Base-by-base conservation (phyloP, 2,329 filamentous ascomycete genomes). In the Colletotrichum camelliae region DNA sequence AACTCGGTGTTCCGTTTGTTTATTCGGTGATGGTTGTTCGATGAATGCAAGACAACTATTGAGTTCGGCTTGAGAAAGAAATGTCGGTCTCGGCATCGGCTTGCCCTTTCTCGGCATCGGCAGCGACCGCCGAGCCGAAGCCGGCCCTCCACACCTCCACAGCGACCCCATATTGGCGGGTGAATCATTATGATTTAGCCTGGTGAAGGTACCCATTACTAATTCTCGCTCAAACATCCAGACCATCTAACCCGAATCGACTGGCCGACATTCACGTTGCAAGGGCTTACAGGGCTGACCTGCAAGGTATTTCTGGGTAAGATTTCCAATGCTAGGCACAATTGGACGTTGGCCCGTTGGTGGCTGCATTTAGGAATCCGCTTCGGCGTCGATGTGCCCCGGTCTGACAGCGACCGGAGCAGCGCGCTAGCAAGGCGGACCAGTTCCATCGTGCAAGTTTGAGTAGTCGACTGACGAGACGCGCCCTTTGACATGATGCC, bases 401-500 rank as follows among this genome's bases (percentile, higher is more conserved):
- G 29, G 70, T 73, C 73, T 73, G 43, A 75, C 69, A 27, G 35
- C 24, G 7, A 5, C 48, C 35, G 29, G 52, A 66, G 37, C 66
- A 52, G 24, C n/a, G 35, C 67, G 39, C 69, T 67, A 75, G 33
- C 57, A 64, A 13, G 57, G 18, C 27, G 52, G 24, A 29, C 24
- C 69, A 29, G 69, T 33, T 55, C 72, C 64, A 64, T 31, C n/a
- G 39, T 24, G 52, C 13, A 33, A 39, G 18, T 35, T 67, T 12
- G 43, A 48, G 43, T 12, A 55, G 21, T 55, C 27, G 10, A 24
- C 18, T 24, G 43, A 48, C 43, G n/a, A 75, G 24, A 27, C 31
- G 64, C 74, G 74, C 74, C 74, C 74, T 76, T 76, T 24, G 70
- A 55, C n/a, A 74, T 64, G 70, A 74, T 69, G 70, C 74, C 74